Base-by-base conservation (phyloP, 371 early-diverging fungal genomes). In the Apophysomyces elegans region DNA sequence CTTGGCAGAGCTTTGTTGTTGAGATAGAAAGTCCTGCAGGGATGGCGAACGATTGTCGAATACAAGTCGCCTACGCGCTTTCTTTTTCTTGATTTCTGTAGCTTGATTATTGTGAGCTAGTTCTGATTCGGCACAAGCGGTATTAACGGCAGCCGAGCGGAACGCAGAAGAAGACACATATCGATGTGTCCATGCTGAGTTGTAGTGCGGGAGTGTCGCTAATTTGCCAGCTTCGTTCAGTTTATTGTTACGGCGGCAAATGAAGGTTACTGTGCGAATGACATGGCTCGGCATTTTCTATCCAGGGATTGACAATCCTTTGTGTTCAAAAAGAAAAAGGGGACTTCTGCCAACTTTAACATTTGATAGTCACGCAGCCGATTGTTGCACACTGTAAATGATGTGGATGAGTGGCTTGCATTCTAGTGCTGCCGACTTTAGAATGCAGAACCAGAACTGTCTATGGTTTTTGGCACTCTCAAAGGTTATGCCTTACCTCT, bases 31-130 rank as follows among this genome's bases (percentile, higher is more conserved):
- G 64, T 90, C 89, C 62, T 90, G 88, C 3, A 90, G 77, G 0
- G 88, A 87, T 12, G 90, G 90, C 1, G 86, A 81, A 13, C 87
- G 77, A 63, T 89, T 90, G 56, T 87, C 86, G 64, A 90, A 88
- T 26, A 90, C 80, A 26, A 90, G 68, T 59, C 84, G 79, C 66
- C 76, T 73, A 36, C 64, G 76, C 43, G 65, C 59, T 12, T 16
- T 57, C 12, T 45, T 47, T 61, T 41, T 60, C 2, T 18, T 14
- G 56, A 61, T 68, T 11, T 43, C 44, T 7, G 50, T 35, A 0
- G 13, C 41, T 5, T 8, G 41, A 13, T 13, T 41, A 13, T 41
- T 2, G 36, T n/a, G 39, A 36, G 35, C 47, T 63, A 37, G 38
- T 21, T 26, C 21, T 1, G 21, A 13, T 41, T 41, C 21, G 21